Base-by-base conservation (phyloP, 345 rosid species). In the Arabidopsis thaliana region DNA sequence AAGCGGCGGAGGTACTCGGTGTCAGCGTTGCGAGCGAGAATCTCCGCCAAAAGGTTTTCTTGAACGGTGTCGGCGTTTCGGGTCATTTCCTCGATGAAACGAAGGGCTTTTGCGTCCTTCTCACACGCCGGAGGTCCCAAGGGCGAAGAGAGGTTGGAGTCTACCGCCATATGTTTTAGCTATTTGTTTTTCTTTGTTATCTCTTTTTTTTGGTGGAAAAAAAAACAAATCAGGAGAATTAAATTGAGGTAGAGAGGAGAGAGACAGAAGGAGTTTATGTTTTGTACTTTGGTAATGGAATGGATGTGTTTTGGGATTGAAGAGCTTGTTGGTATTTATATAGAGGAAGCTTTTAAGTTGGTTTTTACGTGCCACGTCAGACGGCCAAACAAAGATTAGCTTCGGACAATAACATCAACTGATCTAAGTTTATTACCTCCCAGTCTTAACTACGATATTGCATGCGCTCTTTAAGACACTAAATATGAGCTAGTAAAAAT, bases 71-170 rank as follows among this genome's bases (percentile, higher is more conserved):
- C 92, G 1, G 90, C 90, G 61, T 87, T 87, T 76, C 82, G 63
- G 7, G 97, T 90, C 84, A 83, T 85, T 53, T 95, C 91, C 51
- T 95, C 97, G 3, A 95, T 87, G 83, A 92, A 84, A 11, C 73
- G 82, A 59, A 95, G 84, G 14, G 92, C 89, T 65, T 92, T 92
- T 7, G 90, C 90, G 55, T 90, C 96, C 12, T 87, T 92, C 49
- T 90, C 92, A 71, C 87, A 82, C 0, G 87, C 89, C 34, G 99
- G 92, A 11, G 92, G 97, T 65, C 95, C 90, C 1, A 86, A 79
- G 0, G 90, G 85, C 3, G 96, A 85, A 2, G 93, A 82, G 9
- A 87, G 80, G 24, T 55, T 64, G 1, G 93, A 83, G 50, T 92
- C 97, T 20, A 87, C 85, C 1, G 91, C 97, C 99, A 90, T 94